These are phyloP conservation scores for Jatropha curcas DNA, from an alignment of 345 rosid species.

Conservation along the genomic window DNA sequence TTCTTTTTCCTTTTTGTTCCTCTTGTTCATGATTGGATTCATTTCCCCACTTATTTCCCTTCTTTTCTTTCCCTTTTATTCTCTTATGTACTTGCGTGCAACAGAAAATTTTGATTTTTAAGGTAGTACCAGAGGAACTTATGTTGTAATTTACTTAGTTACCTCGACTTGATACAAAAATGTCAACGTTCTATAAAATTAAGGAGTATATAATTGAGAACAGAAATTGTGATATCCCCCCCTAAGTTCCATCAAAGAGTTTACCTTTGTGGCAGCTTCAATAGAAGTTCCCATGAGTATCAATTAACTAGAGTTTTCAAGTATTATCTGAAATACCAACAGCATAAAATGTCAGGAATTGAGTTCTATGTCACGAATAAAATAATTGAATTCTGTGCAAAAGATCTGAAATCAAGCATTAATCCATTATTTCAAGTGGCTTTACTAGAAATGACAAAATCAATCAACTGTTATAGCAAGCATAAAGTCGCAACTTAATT, in stretches of 20 bases:
- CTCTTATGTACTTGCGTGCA: neutral
- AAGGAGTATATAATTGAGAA: neutral
- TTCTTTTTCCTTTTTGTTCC: neutral
- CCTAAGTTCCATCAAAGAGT: neutral
- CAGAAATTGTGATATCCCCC: neutral
- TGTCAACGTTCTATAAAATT: neutral
- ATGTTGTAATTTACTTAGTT: neutral
- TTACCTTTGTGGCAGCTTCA: slow-evolving; percentile 54
- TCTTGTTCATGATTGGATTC: neutral
- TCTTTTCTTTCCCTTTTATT: neutral
- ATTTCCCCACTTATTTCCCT: neutral
- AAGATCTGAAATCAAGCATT: neutral
- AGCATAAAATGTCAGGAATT: neutral
- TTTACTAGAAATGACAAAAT: neutral
- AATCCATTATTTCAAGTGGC: neutral
- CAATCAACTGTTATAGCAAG: neutral
- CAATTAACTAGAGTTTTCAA: slow-evolving; percentile 5
- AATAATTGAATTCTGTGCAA: neutral
- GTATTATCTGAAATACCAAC: slow-evolving; percentile 9
- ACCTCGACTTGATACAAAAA: neutral
- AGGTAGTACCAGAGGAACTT: neutral
- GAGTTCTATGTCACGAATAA: too few species aligned
- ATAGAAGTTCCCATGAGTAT: slow-evolving; percentile 51
- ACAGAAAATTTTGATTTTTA: slow-evolving; percentile 2
- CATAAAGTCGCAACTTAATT: neutral